phyloP scores from a whole-genome alignment of 805 yeast genomes.

The Saccharomyces mikatae region DNA sequence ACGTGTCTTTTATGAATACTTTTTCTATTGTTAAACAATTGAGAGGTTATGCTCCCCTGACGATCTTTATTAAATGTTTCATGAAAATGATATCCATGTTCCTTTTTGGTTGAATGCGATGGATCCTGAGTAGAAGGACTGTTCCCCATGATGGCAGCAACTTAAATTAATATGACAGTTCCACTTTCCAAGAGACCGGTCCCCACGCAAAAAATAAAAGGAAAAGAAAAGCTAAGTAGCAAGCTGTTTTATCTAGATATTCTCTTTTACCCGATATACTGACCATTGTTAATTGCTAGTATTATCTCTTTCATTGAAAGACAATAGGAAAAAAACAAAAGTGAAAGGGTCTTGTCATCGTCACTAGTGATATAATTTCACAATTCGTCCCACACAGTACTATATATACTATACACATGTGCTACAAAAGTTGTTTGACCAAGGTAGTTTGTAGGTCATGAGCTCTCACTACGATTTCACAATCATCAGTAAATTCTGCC shows the following conservation, averaged over 20 bases:
- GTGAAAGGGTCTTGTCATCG: neutral
- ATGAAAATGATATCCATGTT: slow-evolving; percentile 2
- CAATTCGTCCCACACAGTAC: neutral
- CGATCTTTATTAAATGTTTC: slow-evolving; percentile 5
- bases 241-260: neutral
- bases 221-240: neutral
- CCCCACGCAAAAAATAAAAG: neutral
- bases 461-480: slow-evolving; percentile 64
- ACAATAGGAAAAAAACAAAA: neutral
- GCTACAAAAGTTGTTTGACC: neutral
- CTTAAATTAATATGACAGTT: neutral
- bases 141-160: slow-evolving; percentile 6
- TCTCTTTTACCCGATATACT: neutral
- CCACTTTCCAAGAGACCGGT: neutral
- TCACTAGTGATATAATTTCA: neutral
- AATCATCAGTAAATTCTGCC: slow-evolving; percentile 83
- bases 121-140: slow-evolving; percentile 7
- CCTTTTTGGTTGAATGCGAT: neutral
- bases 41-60: slow-evolving; percentile 14
- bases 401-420: neutral
- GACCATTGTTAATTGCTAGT: neutral
- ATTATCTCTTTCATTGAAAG: neutral
- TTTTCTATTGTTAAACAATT: slow-evolving; percentile 14
- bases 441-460: slow-evolving; percentile 52
- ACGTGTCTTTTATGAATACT: slow-evolving; percentile 10